These are phyloP conservation scores for Fraxinus platypoda DNA, from an alignment of 305 asterid species.

Conservation along the genomic window DNA sequence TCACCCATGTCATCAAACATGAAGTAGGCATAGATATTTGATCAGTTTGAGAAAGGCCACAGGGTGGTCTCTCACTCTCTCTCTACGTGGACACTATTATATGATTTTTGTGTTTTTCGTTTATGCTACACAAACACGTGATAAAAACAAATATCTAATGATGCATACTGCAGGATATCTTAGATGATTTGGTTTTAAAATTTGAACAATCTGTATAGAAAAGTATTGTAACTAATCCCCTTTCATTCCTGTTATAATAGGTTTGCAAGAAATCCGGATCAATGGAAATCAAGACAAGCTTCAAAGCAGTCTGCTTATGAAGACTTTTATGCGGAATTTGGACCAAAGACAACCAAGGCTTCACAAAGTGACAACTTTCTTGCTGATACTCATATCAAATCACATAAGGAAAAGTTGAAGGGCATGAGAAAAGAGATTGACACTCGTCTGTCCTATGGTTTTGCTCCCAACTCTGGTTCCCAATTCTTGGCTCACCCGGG, in stretches of 20 bases:
- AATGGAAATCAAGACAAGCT: slow-evolving; percentile 74
- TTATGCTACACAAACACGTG: background rate
- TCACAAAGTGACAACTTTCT: slow-evolving; percentile 60
- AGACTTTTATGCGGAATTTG: slow-evolving; percentile 72
- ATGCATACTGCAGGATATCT: background rate
- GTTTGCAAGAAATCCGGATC: slow-evolving; percentile 67
- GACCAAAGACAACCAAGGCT: slow-evolving; percentile 49
- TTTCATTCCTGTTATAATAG: slow-evolving; percentile 37
- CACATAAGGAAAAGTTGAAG: slow-evolving; percentile 65
- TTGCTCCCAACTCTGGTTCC: slow-evolving; percentile 34
- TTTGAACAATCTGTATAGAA: background rate
- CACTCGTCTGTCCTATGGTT: slow-evolving; percentile 41
- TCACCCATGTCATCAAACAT: background rate
- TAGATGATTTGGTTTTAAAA: background rate
- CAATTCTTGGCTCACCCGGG: slow-evolving; percentile 77
- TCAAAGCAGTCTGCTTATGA: slow-evolving; percentile 67
- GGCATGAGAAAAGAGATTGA: slow-evolving; percentile 79
- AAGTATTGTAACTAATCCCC: background rate
- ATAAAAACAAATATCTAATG: background rate
- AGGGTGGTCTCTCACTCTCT: background rate
- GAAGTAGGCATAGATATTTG: background rate
- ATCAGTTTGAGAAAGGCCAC: background rate
- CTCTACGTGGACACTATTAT: background rate
- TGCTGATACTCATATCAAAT: slow-evolving; percentile 40
- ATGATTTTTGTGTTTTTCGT: background rate